These are phyloP conservation scores for Citrus maxima DNA, from an alignment of 345 rosid genomes.

Conservation along the genomic window DNA sequence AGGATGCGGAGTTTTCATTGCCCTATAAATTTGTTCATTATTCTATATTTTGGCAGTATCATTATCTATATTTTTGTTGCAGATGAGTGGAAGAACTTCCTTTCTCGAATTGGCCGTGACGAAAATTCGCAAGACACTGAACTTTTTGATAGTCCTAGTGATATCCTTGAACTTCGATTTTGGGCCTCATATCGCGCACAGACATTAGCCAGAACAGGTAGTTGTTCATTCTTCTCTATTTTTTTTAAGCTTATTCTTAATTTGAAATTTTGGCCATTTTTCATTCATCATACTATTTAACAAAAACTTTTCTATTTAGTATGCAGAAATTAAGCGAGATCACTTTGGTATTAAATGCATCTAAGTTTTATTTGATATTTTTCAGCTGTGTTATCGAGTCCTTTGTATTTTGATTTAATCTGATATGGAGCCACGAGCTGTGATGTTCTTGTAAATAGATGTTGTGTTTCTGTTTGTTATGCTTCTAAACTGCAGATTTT, in stretches of 20 bases:
- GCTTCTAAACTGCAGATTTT: neutral
- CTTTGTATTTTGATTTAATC: neutral
- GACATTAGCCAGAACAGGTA: constrained; percentile 96
- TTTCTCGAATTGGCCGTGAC: constrained; percentile 95
- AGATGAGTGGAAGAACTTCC: constrained; percentile 99
- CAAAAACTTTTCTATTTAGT: neutral
- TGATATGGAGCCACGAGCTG: neutral
- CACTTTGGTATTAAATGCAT: neutral
- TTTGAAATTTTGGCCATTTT: neutral
- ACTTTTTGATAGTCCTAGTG: constrained; percentile 60
- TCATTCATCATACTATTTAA: neutral
- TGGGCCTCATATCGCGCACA: constrained; percentile 99
- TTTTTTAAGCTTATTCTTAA: neutral
- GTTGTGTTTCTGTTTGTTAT: neutral
- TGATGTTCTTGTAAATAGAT: neutral
- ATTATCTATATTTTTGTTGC: constrained; percentile 18
- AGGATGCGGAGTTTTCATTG: neutral
- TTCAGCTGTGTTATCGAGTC: neutral
- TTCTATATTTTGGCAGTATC: constrained; percentile 6
- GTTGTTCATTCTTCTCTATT: neutral
- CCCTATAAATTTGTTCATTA: neutral
- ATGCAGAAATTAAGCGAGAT: neutral
- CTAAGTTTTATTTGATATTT: neutral
- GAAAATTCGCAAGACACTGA: constrained; percentile 82
- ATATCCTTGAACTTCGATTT: constrained; percentile 90